phyloP scores from a whole-genome alignment of 1,284 basidiomycete genomes.

The Polyporus tsugae region DNA sequence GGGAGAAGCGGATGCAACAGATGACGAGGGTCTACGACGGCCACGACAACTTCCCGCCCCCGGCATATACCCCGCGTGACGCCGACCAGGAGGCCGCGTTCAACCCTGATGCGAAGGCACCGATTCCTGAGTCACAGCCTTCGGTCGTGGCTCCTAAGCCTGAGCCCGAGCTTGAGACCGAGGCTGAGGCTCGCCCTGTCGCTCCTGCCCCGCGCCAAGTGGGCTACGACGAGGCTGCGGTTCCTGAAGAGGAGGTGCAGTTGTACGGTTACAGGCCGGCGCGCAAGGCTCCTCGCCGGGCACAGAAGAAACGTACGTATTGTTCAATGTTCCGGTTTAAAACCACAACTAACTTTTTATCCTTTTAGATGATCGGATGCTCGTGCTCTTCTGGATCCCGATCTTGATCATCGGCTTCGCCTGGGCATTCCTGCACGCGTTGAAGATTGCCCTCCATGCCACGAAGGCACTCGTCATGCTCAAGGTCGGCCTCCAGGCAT shows the following conservation, averaged over 20 bases:
- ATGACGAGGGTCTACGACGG: slow-evolving; percentile 54
- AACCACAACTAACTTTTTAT: slow-evolving; percentile 21
- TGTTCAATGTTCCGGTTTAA: slow-evolving; percentile 4
- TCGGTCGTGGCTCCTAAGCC: slow-evolving; percentile 25
- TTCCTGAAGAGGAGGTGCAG: slow-evolving; percentile 72
- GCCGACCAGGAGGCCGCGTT: slow-evolving; percentile 42
- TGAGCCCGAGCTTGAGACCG: slow-evolving; percentile 7
- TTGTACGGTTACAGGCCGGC: slow-evolving; percentile 69
- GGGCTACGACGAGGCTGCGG: slow-evolving; percentile 58
- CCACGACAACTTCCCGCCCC: slow-evolving; percentile 60
- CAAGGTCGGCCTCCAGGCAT: slow-evolving; percentile 52
- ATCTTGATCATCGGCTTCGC: slow-evolving; percentile 79
- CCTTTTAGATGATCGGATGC: slow-evolving; percentile 86
- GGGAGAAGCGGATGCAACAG: slow-evolving; percentile 78
- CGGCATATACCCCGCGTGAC: slow-evolving; percentile 69
- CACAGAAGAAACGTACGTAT: slow-evolving; percentile 76
- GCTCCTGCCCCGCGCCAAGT: slow-evolving; percentile 43
- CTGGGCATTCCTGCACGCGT: slow-evolving; percentile 68
- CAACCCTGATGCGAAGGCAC: slow-evolving; percentile 27
- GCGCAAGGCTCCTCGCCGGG: slow-evolving; percentile 58
- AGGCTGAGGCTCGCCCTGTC: slow-evolving; percentile 15
- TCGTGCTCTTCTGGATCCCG: slow-evolving; percentile 94
- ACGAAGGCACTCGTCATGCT: slow-evolving; percentile 59
- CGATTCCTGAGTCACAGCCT: slow-evolving; percentile 19
- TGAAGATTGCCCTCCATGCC: slow-evolving; percentile 64